A percentile compares a stretch with the other conserved stretches of the same genome.
Evolutionary conservation across 2,329 filamentous ascomycete species (phyloP).

Genomic region (Monilinia aucupariae): DNA sequence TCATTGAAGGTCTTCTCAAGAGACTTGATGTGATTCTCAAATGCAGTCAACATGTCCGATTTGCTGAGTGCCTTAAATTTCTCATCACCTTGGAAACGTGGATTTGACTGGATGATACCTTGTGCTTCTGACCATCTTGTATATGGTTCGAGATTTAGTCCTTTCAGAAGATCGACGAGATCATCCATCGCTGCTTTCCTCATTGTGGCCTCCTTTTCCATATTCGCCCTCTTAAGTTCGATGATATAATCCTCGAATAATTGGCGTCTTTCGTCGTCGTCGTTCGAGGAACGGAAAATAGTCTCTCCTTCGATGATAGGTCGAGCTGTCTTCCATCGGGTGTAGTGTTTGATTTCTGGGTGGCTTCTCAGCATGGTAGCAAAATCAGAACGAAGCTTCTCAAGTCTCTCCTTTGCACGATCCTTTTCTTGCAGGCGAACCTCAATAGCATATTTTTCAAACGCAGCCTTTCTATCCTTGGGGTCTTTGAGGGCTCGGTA

Average conservation of each 20-base stretch:
- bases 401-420: constrained; percentile 83
- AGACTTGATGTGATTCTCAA: constrained; percentile 91
- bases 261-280: constrained; percentile 80
- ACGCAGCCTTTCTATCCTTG: constrained; percentile 81
- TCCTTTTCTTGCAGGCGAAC: constrained; percentile 89
- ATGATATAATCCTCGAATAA: constrained; percentile 91
- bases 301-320: constrained; percentile 93
- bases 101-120: constrained; percentile 69
- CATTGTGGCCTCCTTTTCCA: constrained; percentile 65
- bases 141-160: constrained; percentile 82
- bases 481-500: constrained; percentile 92
- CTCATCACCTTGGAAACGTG: constrained; percentile 71
- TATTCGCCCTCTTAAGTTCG: constrained; percentile 73
- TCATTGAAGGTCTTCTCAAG: constrained; percentile 91
- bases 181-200: constrained; percentile 82
- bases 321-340: constrained; percentile 91
- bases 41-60: constrained; percentile 84
- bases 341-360: constrained; percentile 95
- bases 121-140: constrained; percentile 93
- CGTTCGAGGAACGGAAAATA: constrained; percentile 84
- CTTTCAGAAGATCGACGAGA: constrained; percentile 69
- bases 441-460: constrained; percentile 92
- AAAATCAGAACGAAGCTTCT: constrained; percentile 90
- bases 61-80: constrained; percentile 83
- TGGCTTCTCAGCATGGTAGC: constrained; percentile 93